Evolutionary conservation across 2,329 filamentous ascomycete genomes (phyloP).

Genomic region (Metarhizium robertsii): DNA sequence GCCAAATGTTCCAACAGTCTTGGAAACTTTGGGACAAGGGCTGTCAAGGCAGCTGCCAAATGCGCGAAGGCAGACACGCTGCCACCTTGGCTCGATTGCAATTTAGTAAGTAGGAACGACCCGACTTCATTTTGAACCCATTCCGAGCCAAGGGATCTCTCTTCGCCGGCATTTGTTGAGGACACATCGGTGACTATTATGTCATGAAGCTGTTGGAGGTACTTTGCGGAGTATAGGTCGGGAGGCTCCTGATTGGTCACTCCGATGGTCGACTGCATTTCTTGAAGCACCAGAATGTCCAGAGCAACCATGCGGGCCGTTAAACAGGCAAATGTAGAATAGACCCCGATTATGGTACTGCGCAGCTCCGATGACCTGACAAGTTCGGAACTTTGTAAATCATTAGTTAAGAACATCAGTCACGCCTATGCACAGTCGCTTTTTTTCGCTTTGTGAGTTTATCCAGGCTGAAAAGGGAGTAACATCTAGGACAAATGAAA

Average conservation of each 20-base stretch:
- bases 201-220: constrained; percentile 34
- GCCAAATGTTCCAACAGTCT: constrained; percentile 35
- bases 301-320: constrained; percentile 42
- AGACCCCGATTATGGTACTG: constrained; percentile 24
- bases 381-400: constrained; percentile 4
- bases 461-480: background rate
- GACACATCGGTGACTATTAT: constrained; percentile 13
- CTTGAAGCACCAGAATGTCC: constrained; percentile 25
- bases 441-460: background rate
- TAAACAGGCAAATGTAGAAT: constrained; percentile 35
- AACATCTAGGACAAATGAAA: background rate
- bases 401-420: background rate
- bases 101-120: constrained; percentile 30
- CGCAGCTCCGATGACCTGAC: constrained; percentile 17
- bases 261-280: constrained; percentile 5
- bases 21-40: constrained; percentile 34
- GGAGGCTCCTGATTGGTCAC: constrained; percentile 10
- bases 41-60: constrained; percentile 31
- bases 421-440: background rate
- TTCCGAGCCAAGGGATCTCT: constrained; percentile 5
- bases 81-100: constrained; percentile 32
- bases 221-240: constrained; percentile 23
- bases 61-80: constrained; percentile 32
- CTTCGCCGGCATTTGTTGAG: constrained; percentile 8
- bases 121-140: constrained; percentile 12